Base-by-base conservation (phyloP, 106 monocot species). In the Dioscorea alata region DNA sequence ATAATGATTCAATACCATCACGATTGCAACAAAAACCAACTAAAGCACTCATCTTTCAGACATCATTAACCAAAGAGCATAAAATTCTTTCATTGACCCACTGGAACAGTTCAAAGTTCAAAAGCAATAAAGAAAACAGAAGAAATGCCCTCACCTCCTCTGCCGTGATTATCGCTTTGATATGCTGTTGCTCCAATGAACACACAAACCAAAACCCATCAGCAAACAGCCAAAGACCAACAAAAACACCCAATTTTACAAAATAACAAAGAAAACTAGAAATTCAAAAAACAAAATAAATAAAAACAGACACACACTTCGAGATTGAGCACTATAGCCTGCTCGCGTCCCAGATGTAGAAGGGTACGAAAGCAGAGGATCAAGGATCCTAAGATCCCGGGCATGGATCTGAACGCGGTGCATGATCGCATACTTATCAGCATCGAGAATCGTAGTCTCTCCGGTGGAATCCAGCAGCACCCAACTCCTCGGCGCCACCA, bases 401-500 rank as follows among this genome's bases (percentile, higher is more conserved):
- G 92, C 89, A 59, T 86, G 79, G 71, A 96, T 89, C 78, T 92
- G 86, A 16, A 86, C 86, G 12, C 89, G 68, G 48, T 92, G 91
- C 96, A 96, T 96, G 73, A 96, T 96, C 69, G 88, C 83, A 71
- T 92, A 86, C 82, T 92, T 96, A 69, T 96, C 96, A 12, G 75
- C 89, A 33, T 96, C 96, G 16, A 96, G 69, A 18, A 89, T 78
- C 60, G 82, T 82, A 17, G 64, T 84, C 49, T 84, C 86, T 14
- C 92, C 91, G 8, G 51, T 64, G 4, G 68, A 71, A 51, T 89
- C 88, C 13, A 96, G 60, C 75, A 89, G 67, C 31, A 96, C 86
- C 91, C 96, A 96, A 53, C 80, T 92, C 74, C 96, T 72, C 28
- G 84, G 61, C 50, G 72, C 76, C 59, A 64, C 60, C 17, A 21